These are phyloP conservation scores for Ceratobasidium theobromae DNA, from an alignment of 1,284 basidiomycete species.

Conservation along the genomic window DNA sequence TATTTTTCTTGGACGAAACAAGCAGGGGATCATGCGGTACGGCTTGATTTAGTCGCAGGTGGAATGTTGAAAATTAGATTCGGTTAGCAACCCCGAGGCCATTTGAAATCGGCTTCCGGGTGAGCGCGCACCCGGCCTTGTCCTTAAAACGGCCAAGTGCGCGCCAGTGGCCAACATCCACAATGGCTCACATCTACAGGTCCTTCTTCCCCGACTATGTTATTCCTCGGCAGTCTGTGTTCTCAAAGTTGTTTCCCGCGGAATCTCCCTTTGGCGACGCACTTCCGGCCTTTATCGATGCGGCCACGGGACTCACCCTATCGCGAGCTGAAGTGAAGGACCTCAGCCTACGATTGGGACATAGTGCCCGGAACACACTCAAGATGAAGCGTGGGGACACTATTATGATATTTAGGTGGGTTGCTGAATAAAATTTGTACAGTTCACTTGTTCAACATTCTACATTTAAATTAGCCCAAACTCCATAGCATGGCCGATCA, in stretches of 20 bases:
- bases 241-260: constrained; percentile 52
- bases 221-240: constrained; percentile 50
- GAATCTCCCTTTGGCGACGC: constrained; percentile 44
- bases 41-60: too few relatives aligned
- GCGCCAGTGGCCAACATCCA: too few relatives aligned
- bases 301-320: constrained; percentile 56
- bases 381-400: constrained; percentile 37
- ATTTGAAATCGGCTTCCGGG: too few relatives aligned
- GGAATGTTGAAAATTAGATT: too few relatives aligned
- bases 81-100: too few relatives aligned
- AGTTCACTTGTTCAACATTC: too few relatives aligned
- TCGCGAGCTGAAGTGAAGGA: constrained; percentile 59
- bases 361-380: constrained; percentile 51
- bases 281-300: constrained; percentile 66
- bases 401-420: constrained; percentile 54
- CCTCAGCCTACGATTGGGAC: constrained; percentile 57
- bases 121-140: too few relatives aligned
- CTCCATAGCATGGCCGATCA: constrained; percentile 63
- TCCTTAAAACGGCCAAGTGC: too few relatives aligned
- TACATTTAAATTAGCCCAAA: constrained; percentile 49
- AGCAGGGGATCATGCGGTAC: too few relatives aligned
- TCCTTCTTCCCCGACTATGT: constrained; percentile 41
- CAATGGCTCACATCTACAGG: constrained; percentile 39
- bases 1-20: too few relatives aligned
- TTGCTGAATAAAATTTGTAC: not conserved